These are phyloP conservation scores for Fusarium newnesense DNA, from an alignment of 2,329 filamentous ascomycete genomes.

Conservation along the genomic window DNA sequence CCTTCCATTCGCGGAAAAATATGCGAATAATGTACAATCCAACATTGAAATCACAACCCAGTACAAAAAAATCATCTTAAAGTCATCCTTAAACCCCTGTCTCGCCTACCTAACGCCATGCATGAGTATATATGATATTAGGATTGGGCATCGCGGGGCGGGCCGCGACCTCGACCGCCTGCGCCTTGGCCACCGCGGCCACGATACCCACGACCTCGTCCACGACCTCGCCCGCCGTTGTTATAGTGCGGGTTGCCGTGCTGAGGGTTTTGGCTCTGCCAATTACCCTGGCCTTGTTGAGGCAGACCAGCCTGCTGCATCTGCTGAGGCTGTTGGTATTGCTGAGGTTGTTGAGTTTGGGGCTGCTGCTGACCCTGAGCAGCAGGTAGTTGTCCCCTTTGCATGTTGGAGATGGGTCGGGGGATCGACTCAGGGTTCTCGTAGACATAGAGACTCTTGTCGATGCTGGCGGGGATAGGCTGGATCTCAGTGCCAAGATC, in stretches of 20 bases:
- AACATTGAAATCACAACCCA: constrained; percentile 48
- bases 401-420: constrained; percentile 72
- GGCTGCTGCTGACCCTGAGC: constrained; percentile 46
- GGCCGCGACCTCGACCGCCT: constrained; percentile 51
- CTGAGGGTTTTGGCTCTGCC: constrained; percentile 53
- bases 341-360: constrained; percentile 45
- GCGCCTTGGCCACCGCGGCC: constrained; percentile 50
- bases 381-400: constrained; percentile 43
- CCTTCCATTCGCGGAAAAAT: constrained; percentile 51
- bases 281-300: constrained; percentile 52
- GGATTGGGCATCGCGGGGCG: constrained; percentile 50
- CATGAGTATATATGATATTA: constrained; percentile 45
- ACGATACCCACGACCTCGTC: constrained; percentile 53
- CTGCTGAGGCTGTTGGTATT: constrained; percentile 45
- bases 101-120: constrained; percentile 43
- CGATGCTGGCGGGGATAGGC: constrained; percentile 92
- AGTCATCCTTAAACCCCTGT: constrained; percentile 33
- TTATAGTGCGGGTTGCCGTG: constrained; percentile 49
- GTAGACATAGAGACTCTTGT: constrained; percentile 98
- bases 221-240: constrained; percentile 51
- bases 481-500: constrained; percentile 98
- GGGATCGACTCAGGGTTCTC: constrained; percentile 96
- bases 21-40: constrained; percentile 57
- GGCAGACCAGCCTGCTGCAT: constrained; percentile 46
- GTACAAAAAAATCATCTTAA: constrained; percentile 47